These are phyloP conservation scores for Chionographis japonica DNA, from an alignment of 106 monocot species.

Conservation along the genomic window DNA sequence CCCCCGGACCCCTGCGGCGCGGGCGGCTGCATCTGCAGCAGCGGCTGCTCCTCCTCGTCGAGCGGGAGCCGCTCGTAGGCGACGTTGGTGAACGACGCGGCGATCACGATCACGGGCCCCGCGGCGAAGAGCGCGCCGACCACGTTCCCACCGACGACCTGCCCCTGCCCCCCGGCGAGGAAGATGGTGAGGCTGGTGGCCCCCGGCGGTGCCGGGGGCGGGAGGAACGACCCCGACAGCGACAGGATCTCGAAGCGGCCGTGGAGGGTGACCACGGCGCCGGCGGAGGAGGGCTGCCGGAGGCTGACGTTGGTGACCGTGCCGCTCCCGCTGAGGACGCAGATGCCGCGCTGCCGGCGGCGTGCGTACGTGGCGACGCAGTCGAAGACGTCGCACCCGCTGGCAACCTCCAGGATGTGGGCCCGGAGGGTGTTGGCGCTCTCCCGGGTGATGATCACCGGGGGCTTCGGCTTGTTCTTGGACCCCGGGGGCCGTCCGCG, in stretches of 20 bases:
- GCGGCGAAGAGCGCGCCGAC: constrained; percentile 45
- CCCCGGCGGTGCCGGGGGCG: constrained; percentile 43
- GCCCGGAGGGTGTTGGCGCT: constrained; percentile 38
- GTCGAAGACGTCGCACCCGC: constrained; percentile 58
- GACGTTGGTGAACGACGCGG: constrained; percentile 55
- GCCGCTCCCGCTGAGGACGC: constrained; percentile 58
- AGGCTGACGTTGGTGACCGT: constrained; percentile 60
- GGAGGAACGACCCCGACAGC: constrained; percentile 49
- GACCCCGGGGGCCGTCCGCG: constrained; percentile 55
- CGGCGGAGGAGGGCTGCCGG: constrained; percentile 48
- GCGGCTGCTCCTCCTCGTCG: constrained; percentile 33
- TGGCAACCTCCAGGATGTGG: constrained; percentile 45
- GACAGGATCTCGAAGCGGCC: constrained; percentile 56
- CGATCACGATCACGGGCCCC: constrained; percentile 53
- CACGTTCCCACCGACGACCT: constrained; percentile 65
- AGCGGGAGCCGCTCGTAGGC: constrained; percentile 58
- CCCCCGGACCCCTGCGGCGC: constrained; percentile 2
- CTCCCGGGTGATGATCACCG: constrained; percentile 64
- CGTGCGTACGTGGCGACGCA: constrained; percentile 45
- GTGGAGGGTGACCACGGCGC: constrained; percentile 43
- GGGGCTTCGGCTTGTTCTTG: constrained; percentile 70
- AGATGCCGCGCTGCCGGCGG: constrained; percentile 50
- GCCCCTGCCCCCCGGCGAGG: constrained; percentile 51
- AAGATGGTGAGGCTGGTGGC: constrained; percentile 48
- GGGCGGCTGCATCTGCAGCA: constrained; percentile 22